These are phyloP conservation scores for Solanum microdontum DNA, from an alignment of 257 asterid genomes.

Conservation along the genomic window DNA sequence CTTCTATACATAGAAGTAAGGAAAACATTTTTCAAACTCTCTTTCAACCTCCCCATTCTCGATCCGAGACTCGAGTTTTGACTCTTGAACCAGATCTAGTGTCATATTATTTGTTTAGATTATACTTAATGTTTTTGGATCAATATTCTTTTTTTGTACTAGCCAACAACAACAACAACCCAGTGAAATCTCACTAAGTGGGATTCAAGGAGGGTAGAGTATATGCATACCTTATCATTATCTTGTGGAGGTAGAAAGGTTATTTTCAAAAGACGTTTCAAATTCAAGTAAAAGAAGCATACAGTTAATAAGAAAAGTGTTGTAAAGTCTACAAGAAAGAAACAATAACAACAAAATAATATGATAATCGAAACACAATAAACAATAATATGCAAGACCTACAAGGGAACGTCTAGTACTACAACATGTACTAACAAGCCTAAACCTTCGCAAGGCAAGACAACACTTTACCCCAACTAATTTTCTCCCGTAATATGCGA, in stretches of 20 bases:
- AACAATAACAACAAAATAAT: no score
- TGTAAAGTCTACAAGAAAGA: background rate
- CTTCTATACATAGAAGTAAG: background rate
- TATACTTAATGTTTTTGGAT: background rate
- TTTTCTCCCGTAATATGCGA: background rate
- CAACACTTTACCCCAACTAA: background rate
- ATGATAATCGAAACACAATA: background rate
- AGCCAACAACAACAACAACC: background rate
- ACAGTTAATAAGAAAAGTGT: no score
- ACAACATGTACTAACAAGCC: background rate
- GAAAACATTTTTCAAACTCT: background rate
- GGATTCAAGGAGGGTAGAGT: background rate
- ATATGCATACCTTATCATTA: no score
- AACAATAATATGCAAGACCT: background rate
- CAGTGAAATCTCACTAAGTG: background rate
- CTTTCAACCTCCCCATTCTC: no score
- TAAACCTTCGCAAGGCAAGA: background rate
- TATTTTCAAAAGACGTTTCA: background rate
- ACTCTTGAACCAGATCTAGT: background rate
- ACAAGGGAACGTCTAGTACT: background rate
- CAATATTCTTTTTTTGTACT: background rate
- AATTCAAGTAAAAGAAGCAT: background rate
- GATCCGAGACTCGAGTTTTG: background rate
- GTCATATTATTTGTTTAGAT: background rate
- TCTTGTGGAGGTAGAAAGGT: background rate